phyloP scores from a whole-genome alignment of 2,329 filamentous ascomycete genomes.

The Fusarium domesticum region DNA sequence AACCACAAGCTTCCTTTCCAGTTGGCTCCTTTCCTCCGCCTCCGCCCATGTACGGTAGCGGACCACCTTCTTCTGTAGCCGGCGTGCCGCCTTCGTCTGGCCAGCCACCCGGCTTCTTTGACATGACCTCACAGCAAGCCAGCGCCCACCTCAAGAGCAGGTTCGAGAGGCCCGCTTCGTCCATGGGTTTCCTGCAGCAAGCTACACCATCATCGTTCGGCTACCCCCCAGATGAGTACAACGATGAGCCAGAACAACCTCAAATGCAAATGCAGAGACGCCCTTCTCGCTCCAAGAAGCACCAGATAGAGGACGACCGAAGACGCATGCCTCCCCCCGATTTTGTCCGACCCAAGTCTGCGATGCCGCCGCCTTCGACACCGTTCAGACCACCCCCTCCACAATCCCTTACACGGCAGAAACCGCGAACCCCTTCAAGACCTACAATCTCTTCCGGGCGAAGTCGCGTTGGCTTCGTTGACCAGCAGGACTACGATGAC shows the following conservation, averaged over 20 bases:
- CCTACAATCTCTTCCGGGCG: constrained; percentile 28
- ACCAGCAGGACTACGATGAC: constrained; percentile 36
- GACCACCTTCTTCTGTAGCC: constrained; percentile 26
- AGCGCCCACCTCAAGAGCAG: constrained; percentile 33
- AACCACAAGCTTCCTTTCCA: constrained; percentile 21
- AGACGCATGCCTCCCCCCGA: constrained; percentile 49
- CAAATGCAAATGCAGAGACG: constrained; percentile 39
- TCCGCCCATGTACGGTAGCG: constrained; percentile 27
- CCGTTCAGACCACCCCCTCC: constrained; percentile 31
- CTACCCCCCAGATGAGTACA: constrained; percentile 41
- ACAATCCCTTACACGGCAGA: constrained; percentile 26
- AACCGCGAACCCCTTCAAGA: constrained; percentile 34
- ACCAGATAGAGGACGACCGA: constrained; percentile 41
- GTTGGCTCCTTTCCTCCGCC: constrained; percentile 34
- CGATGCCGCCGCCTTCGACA: constrained; percentile 26
- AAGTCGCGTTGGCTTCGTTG: constrained; percentile 34
- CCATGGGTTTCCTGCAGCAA: constrained; percentile 39
- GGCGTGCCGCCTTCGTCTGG: constrained; percentile 31
- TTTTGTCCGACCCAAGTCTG: constrained; percentile 37
- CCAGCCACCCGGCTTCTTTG: constrained; percentile 32
- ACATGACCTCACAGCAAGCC: constrained; percentile 29
- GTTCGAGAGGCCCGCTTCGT: constrained; percentile 39
- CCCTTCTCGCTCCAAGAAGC: constrained; percentile 42
- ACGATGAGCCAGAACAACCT: constrained; percentile 39
- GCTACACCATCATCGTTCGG: constrained; percentile 28